phyloP scores from a whole-genome alignment of 106 monocot species.

The Dioscorea alata region DNA sequence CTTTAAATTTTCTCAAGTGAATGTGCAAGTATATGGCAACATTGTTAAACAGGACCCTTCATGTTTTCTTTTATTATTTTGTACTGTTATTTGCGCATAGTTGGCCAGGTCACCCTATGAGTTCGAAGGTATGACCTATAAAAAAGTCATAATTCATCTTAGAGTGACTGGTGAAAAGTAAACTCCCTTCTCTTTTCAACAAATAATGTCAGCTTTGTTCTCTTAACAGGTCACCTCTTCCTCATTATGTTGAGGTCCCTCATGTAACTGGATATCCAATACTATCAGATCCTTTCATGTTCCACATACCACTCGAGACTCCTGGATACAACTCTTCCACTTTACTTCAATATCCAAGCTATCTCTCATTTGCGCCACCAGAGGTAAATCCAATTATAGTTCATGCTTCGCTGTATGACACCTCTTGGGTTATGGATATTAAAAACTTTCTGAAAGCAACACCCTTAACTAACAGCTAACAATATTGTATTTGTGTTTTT shows the following conservation, averaged over 20 bases:
- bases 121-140: too few species aligned
- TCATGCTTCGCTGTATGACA: background rate
- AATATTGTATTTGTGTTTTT: background rate
- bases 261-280: slow-evolving; percentile 73
- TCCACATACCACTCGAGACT: slow-evolving; percentile 57
- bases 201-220: background rate
- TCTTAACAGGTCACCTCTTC: slow-evolving; percentile 77
- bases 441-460: background rate
- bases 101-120: too few species aligned
- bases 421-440: background rate
- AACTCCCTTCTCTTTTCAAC: too few species aligned
- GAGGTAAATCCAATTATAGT: slow-evolving; percentile 41
- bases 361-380: slow-evolving; percentile 94
- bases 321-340: slow-evolving; percentile 48
- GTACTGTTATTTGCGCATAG: too few species aligned
- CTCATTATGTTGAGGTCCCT: slow-evolving; percentile 48
- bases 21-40: too few species aligned
- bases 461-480: too few species aligned
- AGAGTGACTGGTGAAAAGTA: too few species aligned
- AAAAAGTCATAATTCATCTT: too few species aligned
- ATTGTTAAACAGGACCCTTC: too few species aligned
- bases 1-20: too few species aligned
- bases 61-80: background rate
- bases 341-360: slow-evolving; percentile 32
- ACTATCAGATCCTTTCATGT: slow-evolving; percentile 54